phyloP scores from a whole-genome alignment of 1,284 basidiomycete species.

The Sphaerobolus stellatus region DNA sequence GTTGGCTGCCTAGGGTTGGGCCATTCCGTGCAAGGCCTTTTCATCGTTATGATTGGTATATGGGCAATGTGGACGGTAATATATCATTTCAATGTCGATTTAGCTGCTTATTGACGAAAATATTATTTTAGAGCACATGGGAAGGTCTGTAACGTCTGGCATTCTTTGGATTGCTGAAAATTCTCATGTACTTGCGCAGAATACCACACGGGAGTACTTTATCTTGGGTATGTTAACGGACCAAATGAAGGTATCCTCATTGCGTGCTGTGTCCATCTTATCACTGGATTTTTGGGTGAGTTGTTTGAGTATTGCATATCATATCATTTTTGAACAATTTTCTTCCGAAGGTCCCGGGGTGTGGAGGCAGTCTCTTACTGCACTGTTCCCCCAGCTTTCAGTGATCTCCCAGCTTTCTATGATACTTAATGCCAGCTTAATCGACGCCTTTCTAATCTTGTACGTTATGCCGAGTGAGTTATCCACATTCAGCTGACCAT shows the following conservation, averaged over 20 bases:
- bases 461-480: neutral
- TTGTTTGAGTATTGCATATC: neutral
- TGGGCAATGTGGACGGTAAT: constrained; percentile 25
- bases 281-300: constrained; percentile 21
- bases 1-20: constrained; percentile 21
- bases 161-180: neutral
- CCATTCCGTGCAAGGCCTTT: constrained; percentile 14
- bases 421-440: neutral
- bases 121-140: constrained; percentile 21
- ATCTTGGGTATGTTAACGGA: constrained; percentile 24
- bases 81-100: neutral
- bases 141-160: constrained; percentile 17
- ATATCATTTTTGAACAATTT: neutral
- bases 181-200: constrained; percentile 11
- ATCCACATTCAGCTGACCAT: neutral
- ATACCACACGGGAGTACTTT: constrained; percentile 23
- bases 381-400: too few relatives aligned
- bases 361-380: too few relatives aligned
- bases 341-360: too few relatives aligned
- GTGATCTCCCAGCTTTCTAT: too few relatives aligned
- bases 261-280: constrained; percentile 21
- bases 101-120: neutral
- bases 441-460: neutral
- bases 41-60: constrained; percentile 19
- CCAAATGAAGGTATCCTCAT: constrained; percentile 24